Evolutionary conservation across 306 rosid genomes (phyloP), one percentile per base, ranked within the genome.

Genomic region (Biancaea sappan): DNA sequence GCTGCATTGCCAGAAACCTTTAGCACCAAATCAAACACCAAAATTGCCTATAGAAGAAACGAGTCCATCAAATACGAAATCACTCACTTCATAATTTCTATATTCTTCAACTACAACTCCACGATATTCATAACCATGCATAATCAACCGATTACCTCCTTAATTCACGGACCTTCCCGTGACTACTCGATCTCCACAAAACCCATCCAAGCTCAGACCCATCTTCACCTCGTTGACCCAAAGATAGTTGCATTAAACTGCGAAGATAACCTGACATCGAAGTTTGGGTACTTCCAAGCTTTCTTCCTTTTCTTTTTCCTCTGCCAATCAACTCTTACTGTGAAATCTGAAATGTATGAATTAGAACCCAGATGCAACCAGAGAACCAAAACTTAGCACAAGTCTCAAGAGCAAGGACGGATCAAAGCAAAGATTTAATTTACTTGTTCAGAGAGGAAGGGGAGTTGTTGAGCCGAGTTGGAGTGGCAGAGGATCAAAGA

Each of bases 1-100:
- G n/a, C 96, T 6, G 85, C 75, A 85, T 88, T 89, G 43, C 84
- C 86, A 77, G 91, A 76, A 25, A 79, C 84, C 72, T 79, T 76
- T 9, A 53, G 58, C 32, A 88, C 72, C 54, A 89, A 92, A 80
- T 80, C 86, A 76, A 86, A 75, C 46, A 81, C 52, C 54, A 86
- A 74, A 87, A 87, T 63, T 54, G 80, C 71, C 79, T 81, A 84
- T 65, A 86, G 54, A 78, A 84, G 80, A 81, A 80, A 75, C 29
- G 68, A 84, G 77, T 56, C 69, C 35, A 31, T 58, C 61, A 78
- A 72, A 75, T 75, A 59, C 57, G 82, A 87, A 79, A 47, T 75
- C 50, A 81, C 54, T 43, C 69, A 77, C 76, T 78, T 78, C 85
- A 79, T 74, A 68, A 66, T 65, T 59, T 44, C 48, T 24, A 53